These are phyloP conservation scores for Lactarius hengduanensis DNA, from an alignment of 768 basidiomycete species.

Conservation along the genomic window DNA sequence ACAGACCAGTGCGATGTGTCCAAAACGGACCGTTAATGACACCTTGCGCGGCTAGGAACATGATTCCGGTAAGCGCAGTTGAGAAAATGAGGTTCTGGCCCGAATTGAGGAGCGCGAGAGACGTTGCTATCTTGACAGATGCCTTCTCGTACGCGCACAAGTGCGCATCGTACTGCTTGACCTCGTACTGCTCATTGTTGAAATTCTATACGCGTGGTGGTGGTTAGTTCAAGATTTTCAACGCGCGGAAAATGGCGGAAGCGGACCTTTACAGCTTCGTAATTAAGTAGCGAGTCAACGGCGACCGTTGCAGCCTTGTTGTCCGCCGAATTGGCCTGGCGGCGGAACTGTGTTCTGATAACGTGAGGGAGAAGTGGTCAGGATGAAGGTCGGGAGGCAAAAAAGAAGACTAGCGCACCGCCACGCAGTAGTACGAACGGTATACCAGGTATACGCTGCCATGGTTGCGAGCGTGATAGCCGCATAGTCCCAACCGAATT, in stretches of 20 bases:
- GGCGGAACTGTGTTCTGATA: slow-evolving; percentile 83
- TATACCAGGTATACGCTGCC: slow-evolving; percentile 95
- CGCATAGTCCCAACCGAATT: slow-evolving; percentile 97
- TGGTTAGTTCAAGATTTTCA: background rate
- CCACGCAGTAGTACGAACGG: slow-evolving; percentile 95
- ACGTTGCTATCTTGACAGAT: slow-evolving; percentile 93
- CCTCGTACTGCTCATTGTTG: slow-evolving; percentile 94
- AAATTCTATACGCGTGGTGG: slow-evolving; percentile 64
- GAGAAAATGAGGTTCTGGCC: slow-evolving; percentile 98
- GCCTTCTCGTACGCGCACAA: slow-evolving; percentile 86
- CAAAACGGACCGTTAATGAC: slow-evolving; percentile 72
- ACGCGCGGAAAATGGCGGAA: background rate
- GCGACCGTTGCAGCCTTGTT: slow-evolving; percentile 93
- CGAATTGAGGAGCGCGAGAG: slow-evolving; percentile 88
- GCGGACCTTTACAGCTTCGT: slow-evolving; percentile 93
- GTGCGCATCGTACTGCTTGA: slow-evolving; percentile 88
- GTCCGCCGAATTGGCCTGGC: slow-evolving; percentile 93
- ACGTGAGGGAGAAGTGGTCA: background rate
- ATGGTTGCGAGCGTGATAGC: slow-evolving; percentile 83
- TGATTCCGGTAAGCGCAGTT: slow-evolving; percentile 86
- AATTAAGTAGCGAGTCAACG: slow-evolving; percentile 96
- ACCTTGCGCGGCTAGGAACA: slow-evolving; percentile 96
- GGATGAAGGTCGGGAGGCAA: background rate
- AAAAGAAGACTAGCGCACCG: slow-evolving; percentile 48
- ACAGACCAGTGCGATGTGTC: background rate